Evolutionary conservation across 2,329 filamentous ascomycete species (phyloP).

Genomic region (Ciborinia camelliae): DNA sequence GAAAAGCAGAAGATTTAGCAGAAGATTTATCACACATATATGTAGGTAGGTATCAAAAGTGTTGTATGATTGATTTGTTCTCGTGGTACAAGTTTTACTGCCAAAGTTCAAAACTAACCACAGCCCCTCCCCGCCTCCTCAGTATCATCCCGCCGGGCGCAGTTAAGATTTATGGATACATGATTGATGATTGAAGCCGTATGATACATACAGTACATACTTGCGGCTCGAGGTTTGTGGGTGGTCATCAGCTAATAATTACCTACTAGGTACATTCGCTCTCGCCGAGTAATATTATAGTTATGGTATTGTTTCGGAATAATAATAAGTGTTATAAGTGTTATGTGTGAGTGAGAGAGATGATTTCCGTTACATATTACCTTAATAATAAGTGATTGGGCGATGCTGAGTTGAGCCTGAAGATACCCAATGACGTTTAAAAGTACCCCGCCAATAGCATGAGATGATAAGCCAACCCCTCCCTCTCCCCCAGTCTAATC

Average conservation of each 20-base stretch:
- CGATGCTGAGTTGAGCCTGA: background rate
- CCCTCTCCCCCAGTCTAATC: no score
- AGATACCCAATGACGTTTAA: slow-evolving; percentile 13
- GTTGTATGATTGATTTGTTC: slow-evolving; percentile 6
- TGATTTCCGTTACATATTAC: background rate
- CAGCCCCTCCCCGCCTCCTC: background rate
- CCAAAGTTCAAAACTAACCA: background rate
- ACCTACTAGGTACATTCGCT: background rate
- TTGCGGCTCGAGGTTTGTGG: background rate
- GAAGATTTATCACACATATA: no score
- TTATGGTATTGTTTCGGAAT: background rate
- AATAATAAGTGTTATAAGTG: no score
- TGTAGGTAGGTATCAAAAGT: no score
- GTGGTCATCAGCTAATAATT: background rate
- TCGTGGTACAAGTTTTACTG: background rate
- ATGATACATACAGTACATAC: background rate
- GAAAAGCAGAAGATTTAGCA: background rate
- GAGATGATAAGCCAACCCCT: background rate
- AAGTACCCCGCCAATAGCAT: slow-evolving; percentile 2
- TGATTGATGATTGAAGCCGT: no score
- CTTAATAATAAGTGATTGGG: background rate
- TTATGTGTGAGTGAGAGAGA: background rate
- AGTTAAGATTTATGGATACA: background rate
- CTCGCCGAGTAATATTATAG: background rate
- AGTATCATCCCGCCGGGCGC: background rate